Conservation (phyloP, 2,329 filamentous ascomycete species). For the Fusarium longipes region DNA sequence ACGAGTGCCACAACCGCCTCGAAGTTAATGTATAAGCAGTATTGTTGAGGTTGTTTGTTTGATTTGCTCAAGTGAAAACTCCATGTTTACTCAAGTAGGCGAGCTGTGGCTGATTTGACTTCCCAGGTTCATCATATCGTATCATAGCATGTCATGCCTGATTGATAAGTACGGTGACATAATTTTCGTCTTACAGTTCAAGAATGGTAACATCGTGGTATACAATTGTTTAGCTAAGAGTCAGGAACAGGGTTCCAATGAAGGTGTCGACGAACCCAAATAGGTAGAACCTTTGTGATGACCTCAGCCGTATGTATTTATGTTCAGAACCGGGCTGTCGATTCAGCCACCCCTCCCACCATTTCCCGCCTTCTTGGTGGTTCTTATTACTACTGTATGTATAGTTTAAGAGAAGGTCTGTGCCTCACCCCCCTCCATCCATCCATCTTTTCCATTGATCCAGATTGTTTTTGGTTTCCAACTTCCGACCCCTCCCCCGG, state of each 20-base stretch:
- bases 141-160: constrained; percentile 13
- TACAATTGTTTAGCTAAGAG: neutral
- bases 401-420: constrained; percentile 2
- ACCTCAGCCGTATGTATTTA: constrained; percentile 16
- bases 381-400: too few relatives aligned
- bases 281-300: constrained; percentile 16
- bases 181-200: neutral
- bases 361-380: neutral
- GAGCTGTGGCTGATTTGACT: constrained; percentile 14
- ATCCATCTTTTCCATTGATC: neutral
- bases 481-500: constrained; percentile 20
- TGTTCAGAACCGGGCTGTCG: constrained; percentile 5
- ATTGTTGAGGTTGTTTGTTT: constrained; percentile 1
- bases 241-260: constrained; percentile 3
- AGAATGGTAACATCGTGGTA: constrained; percentile 18
- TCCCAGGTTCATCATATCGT: constrained; percentile 18
- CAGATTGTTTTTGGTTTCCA: constrained; percentile 28
- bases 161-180: constrained; percentile 11
- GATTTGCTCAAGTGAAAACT: constrained; percentile 4
- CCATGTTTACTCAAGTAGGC: constrained; percentile 1
- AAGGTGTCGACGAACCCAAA: constrained; percentile 1
- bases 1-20: constrained; percentile 22
- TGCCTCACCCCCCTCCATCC: neutral
- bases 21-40: constrained; percentile 33
- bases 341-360: neutral